A percentile compares a stretch with the other conserved stretches of the same genome.
These are phyloP conservation scores for Calcarisporium arbuscula DNA, from an alignment of 2,329 filamentous ascomycete species.

Conservation along the genomic window DNA sequence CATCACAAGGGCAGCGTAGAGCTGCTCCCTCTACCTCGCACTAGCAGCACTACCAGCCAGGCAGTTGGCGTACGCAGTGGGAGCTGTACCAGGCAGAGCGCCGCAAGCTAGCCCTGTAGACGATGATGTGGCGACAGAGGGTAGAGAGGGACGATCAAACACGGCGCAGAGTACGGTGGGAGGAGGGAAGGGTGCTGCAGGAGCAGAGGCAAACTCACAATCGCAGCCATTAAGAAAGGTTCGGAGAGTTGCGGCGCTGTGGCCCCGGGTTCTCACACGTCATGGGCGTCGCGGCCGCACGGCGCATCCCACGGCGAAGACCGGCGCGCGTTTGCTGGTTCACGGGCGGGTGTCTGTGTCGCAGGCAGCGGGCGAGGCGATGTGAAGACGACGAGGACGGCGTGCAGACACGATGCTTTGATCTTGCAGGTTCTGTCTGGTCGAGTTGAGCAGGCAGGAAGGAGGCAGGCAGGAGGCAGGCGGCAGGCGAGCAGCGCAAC, in stretches of 20 bases:
- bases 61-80: background rate
- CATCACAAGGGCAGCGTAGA: too few species aligned
- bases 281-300: slow-evolving; percentile 15
- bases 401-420: too few species aligned
- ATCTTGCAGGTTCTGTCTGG: too few species aligned
- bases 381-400: background rate
- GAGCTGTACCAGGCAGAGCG: background rate
- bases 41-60: background rate
- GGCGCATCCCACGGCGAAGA: background rate
- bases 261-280: slow-evolving; percentile 20
- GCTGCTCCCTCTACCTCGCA: background rate
- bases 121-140: slow-evolving; percentile 4
- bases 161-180: background rate
- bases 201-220: slow-evolving; percentile 21
- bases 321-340: background rate
- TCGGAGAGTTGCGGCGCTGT: slow-evolving; percentile 14
- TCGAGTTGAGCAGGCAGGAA: too few species aligned
- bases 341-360: background rate
- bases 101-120: background rate
- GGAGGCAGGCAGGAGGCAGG: too few species aligned
- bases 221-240: slow-evolving; percentile 27
- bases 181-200: background rate
- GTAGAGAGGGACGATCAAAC: slow-evolving; percentile 1
- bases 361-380: background rate
- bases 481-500: too few species aligned